Percentiles rank a stretch among this genome's conserved stretches.
phyloP scores from a whole-genome alignment of 495 filamentous ascomycete genomes.

The Lasiosphaeris hirsuta region DNA sequence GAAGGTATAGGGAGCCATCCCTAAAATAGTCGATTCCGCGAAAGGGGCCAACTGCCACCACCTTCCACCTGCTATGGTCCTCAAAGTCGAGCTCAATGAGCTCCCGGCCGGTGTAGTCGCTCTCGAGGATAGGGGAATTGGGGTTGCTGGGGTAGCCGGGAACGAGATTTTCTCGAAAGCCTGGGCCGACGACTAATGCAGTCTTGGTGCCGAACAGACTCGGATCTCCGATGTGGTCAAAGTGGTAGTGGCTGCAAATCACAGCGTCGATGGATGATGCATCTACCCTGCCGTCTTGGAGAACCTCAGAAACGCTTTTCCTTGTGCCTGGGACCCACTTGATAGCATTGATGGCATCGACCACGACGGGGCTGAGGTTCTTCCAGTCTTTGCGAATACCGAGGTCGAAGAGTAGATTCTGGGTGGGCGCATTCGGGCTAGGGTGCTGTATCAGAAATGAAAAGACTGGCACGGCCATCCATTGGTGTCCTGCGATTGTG shows the following conservation, averaged over 20 bases:
- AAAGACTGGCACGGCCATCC: constrained; percentile 44
- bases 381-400: constrained; percentile 52
- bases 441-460: constrained; percentile 56
- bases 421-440: constrained; percentile 25
- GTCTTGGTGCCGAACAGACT: constrained; percentile 49
- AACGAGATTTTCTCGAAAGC: constrained; percentile 44
- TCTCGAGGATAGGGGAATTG: constrained; percentile 39
- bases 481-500: constrained; percentile 38
- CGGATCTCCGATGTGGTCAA: constrained; percentile 59
- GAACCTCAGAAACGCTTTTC: constrained; percentile 51
- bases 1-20: constrained; percentile 58
- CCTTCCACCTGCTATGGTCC: neutral
- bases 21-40: constrained; percentile 58
- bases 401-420: constrained; percentile 56
- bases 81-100: constrained; percentile 47
- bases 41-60: constrained; percentile 46
- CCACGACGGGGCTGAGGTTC: constrained; percentile 39
- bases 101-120: constrained; percentile 40
- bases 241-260: constrained; percentile 59
- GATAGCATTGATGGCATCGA: constrained; percentile 22
- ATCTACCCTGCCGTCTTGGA: constrained; percentile 45
- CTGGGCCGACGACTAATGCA: constrained; percentile 54
- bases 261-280: constrained; percentile 51
- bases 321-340: neutral
- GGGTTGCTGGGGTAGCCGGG: constrained; percentile 52